Base-by-base conservation (phyloP, 257 asterid genomes). In the Fraxinus excelsior region DNA sequence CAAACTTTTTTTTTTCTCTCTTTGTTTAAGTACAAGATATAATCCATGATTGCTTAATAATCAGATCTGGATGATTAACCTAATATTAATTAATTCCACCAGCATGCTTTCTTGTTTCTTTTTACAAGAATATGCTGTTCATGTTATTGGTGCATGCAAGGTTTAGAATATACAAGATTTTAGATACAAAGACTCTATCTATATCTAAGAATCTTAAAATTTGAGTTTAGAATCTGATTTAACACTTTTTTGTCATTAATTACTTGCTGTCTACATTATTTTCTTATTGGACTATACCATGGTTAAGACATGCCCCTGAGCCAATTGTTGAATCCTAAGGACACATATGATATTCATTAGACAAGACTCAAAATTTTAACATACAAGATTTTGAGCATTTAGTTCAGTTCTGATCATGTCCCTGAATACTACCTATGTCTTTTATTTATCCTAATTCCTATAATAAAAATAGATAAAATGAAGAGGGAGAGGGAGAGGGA, bases 121-220 rank as follows among this genome's bases (percentile, higher is more conserved):
- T 53, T 56, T 79, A 77, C 85, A 35, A 84, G 75, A 84, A 16
- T 78, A 82, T 90, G 96, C 85, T 84, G 67, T 51, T 88, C 96
- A 88, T 83, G 93, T 87, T 87, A 88, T 88, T 84, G 96, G 84
- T 73, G 74, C 81, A 70, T 84, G 44, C 82, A 18, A 56, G 40
- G 40, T 18, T 51, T 51, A 51, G 60, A 51, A 51, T 51, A 51
- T 51, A n/a, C n/a, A n/a, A n/a, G n/a, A n/a, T n/a, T n/a, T n/a
- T n/a, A n/a, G n/a, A n/a, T n/a, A n/a, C n/a, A n/a, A n/a, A n/a
- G n/a, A n/a, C 1, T 37, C 42, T 37, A 2, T 37, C 42, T 0
- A 37, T 37, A 42, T 2, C 9, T 19, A 19, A 53, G 26, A 53
- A 49, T 49, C 60, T 49, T 6, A 49, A 38, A 7, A 7, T 38